Conservation (phyloP, 495 filamentous ascomycete species). For the Gamarada debralockiae region DNA sequence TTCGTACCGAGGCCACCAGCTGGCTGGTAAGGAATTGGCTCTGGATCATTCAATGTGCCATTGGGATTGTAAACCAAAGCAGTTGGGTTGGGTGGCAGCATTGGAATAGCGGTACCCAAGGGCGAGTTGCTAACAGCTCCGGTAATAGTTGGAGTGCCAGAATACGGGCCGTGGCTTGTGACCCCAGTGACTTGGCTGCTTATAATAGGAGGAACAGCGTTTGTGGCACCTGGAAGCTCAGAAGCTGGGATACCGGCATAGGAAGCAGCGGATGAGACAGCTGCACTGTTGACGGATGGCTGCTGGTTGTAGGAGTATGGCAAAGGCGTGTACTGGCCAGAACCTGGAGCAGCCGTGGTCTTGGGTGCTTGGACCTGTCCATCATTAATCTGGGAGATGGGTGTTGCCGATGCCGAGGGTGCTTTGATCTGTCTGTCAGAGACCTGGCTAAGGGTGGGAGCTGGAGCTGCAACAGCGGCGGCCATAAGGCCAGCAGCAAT, state of each 20-base stretch:
- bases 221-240: slow-evolving; percentile 19
- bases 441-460: background rate
- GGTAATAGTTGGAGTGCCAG: slow-evolving; percentile 54
- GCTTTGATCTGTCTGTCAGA: background rate
- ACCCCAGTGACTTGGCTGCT: slow-evolving; percentile 26
- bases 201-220: slow-evolving; percentile 20
- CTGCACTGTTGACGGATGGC: slow-evolving; percentile 11
- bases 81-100: slow-evolving; percentile 40
- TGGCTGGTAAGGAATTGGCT: slow-evolving; percentile 72
- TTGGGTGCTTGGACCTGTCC: slow-evolving; percentile 1
- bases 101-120: slow-evolving; percentile 43
- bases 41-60: slow-evolving; percentile 58
- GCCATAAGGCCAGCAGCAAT: slow-evolving; percentile 11
- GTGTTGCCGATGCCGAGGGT: background rate
- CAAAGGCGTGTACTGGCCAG: background rate
- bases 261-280: slow-evolving; percentile 11
- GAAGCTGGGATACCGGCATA: slow-evolving; percentile 14
- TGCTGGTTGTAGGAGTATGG: slow-evolving; percentile 13
- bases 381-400: background rate
- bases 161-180: slow-evolving; percentile 48
- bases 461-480: slow-evolving; percentile 9
- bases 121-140: slow-evolving; percentile 50
- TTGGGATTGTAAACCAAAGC: slow-evolving; percentile 64
- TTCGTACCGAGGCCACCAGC: slow-evolving; percentile 80
- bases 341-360: background rate